These are phyloP conservation scores for Cicer cuneatum DNA, from an alignment of 306 rosid genomes.

Conservation along the genomic window DNA sequence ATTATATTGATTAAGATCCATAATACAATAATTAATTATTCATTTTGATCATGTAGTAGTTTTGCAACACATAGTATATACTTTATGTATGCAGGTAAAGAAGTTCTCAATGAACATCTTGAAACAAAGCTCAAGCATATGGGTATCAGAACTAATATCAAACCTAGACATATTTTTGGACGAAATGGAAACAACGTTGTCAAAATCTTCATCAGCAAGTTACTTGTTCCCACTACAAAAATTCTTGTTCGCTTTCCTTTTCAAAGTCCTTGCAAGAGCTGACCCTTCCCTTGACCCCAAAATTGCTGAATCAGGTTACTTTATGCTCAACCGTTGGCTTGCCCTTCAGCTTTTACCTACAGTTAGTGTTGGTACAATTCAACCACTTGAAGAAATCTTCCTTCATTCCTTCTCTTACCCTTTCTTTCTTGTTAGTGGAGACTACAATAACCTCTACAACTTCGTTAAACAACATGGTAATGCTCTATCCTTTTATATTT, in stretches of 20 bases:
- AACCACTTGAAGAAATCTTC: conserved; percentile 86
- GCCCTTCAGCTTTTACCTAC: conserved; percentile 87
- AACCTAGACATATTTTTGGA: conserved; percentile 65
- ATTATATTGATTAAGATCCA: neutral
- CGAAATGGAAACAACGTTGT: conserved; percentile 57
- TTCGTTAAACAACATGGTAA: conserved; percentile 69
- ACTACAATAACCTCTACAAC: conserved; percentile 62
- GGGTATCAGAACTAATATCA: conserved; percentile 64
- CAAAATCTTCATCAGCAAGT: conserved; percentile 45
- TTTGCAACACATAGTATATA: neutral
- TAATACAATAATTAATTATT: neutral
- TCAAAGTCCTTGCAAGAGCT: conserved; percentile 64
- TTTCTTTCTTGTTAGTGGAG: conserved; percentile 67
- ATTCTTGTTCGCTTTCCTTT: conserved; percentile 64
- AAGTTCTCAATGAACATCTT: conserved; percentile 57
- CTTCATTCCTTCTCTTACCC: conserved; percentile 88
- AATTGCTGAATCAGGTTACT: conserved; percentile 61
- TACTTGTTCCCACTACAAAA: conserved; percentile 61
- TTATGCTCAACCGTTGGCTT: conserved; percentile 74
- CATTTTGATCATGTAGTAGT: neutral
- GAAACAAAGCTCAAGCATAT: conserved; percentile 69
- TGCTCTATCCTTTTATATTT: neutral
- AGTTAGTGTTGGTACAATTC: conserved; percentile 59
- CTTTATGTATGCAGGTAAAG: conserved; percentile 59
- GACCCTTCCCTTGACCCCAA: conserved; percentile 67